Conservation (phyloP, 2,329 filamentous ascomycete genomes). For the Aspergillus pseudotamarii region DNA sequence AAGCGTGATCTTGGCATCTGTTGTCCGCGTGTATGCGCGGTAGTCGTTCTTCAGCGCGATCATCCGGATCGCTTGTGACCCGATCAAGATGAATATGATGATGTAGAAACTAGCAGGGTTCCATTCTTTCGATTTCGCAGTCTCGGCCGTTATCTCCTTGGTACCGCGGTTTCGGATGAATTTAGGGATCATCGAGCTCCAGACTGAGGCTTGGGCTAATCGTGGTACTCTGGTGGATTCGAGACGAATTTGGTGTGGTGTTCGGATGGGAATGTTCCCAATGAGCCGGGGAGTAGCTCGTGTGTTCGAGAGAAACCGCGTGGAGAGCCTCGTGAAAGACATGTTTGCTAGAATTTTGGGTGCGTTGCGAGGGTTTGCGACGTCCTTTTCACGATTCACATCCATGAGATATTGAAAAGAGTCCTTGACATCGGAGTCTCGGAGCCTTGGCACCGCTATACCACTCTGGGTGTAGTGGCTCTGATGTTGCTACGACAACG, state of each 20-base stretch:
- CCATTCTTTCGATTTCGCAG: constrained; percentile 63
- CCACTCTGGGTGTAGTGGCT: constrained; percentile 21
- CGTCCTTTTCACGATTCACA: background rate
- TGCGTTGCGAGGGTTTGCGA: background rate
- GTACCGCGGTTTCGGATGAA: constrained; percentile 43
- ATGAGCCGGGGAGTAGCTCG: background rate
- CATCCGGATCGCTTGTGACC: constrained; percentile 94
- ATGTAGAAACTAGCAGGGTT: constrained; percentile 84
- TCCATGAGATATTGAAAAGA: constrained; percentile 1
- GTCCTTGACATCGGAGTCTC: constrained; percentile 7
- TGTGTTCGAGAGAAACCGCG: background rate
- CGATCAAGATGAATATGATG: constrained; percentile 80
- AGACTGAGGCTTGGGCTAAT: constrained; percentile 63
- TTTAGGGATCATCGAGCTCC: constrained; percentile 71
- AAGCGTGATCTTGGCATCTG: constrained; percentile 76
- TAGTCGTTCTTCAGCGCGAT: constrained; percentile 78
- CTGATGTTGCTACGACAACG: constrained; percentile 36
- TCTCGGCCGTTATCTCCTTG: constrained; percentile 30
- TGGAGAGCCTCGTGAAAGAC: background rate
- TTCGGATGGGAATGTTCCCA: constrained; percentile 2
- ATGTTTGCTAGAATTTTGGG: background rate
- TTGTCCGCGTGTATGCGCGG: constrained; percentile 70
- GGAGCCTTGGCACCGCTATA: constrained; percentile 11
- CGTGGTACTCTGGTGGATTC: constrained; percentile 45
- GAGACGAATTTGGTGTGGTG: constrained; percentile 22